Conservation (phyloP, 306 rosid species). For the Trichosanthes truncata region DNA sequence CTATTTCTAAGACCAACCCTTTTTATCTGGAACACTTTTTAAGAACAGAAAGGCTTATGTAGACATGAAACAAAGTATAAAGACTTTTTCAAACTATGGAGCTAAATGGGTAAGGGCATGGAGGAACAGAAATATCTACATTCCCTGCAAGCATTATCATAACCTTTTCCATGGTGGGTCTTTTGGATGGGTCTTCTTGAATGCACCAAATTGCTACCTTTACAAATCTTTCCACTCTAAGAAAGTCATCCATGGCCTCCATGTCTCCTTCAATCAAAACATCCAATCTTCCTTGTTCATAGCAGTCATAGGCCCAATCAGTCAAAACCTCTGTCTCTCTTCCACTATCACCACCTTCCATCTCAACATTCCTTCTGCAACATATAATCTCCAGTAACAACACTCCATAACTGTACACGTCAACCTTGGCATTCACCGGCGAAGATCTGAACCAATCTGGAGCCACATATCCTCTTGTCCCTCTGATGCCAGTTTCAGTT, state of each 20-base stretch:
- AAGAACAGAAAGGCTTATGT: too few relatives aligned
- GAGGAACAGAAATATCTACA: slow-evolving; percentile 21
- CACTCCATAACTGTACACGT: background rate
- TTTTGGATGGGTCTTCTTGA: slow-evolving; percentile 5
- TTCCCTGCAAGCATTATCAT: slow-evolving; percentile 25
- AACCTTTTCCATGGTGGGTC: slow-evolving; percentile 22
- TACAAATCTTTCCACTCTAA: slow-evolving; percentile 18
- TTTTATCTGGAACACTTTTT: too few relatives aligned
- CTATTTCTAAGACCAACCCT: too few relatives aligned
- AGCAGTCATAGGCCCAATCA: slow-evolving; percentile 32
- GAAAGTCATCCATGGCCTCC: slow-evolving; percentile 11
- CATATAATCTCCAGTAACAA: slow-evolving; percentile 1
- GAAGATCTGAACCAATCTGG: slow-evolving; percentile 10
- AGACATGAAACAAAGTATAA: too few relatives aligned
- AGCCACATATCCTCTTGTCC: slow-evolving; percentile 2
- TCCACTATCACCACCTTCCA: background rate
- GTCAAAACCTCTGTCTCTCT: slow-evolving; percentile 15
- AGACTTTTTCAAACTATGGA: background rate
- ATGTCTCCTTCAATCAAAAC: slow-evolving; percentile 7
- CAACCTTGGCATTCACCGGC: background rate
- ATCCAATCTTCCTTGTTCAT: slow-evolving; percentile 3
- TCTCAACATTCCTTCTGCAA: slow-evolving; percentile 7
- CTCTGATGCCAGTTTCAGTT: slow-evolving; percentile 5
- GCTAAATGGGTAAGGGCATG: slow-evolving; percentile 13
- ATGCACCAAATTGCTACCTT: slow-evolving; percentile 26